phyloP scores from a whole-genome alignment of 1,284 basidiomycete genomes.

The Puccinia novopanici region DNA sequence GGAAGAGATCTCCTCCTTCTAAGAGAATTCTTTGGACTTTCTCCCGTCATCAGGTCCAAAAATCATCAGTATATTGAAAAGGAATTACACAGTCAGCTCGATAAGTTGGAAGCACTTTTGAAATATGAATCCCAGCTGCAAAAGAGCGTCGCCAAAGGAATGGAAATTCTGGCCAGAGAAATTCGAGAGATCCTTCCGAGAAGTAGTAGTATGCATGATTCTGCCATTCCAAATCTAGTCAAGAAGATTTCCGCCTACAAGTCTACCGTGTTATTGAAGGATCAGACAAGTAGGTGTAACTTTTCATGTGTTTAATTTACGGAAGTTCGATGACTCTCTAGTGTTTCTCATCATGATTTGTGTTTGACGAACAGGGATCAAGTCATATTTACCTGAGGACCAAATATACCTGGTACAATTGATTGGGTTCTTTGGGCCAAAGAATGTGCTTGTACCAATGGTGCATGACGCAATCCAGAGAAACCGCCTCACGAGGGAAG shows the following conservation, averaged over 20 bases:
- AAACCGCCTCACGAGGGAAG: not conserved
- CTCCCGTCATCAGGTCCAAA: too few relatives aligned
- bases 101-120: too few relatives aligned
- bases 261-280: not conserved
- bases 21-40: too few relatives aligned
- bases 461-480: not conserved
- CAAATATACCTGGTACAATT: not conserved
- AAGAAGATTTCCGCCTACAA: not conserved
- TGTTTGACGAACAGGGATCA: not conserved
- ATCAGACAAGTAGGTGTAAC: not conserved
- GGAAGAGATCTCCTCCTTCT: not conserved
- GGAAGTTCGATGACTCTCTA: not conserved
- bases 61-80: too few relatives aligned
- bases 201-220: too few relatives aligned
- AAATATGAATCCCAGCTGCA: too few relatives aligned
- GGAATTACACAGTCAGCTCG: too few relatives aligned
- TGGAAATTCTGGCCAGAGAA: not conserved
- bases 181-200: not conserved
- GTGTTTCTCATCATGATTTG: not conserved
- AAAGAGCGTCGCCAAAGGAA: not conserved
- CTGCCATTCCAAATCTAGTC: too few relatives aligned
- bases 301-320: not conserved
- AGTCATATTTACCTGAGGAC: not conserved
- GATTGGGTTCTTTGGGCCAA: constrained; percentile 2
- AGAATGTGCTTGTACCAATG: not conserved